Base-by-base conservation (phyloP, 495 filamentous ascomycete species). In the Talaromyces ruber region DNA sequence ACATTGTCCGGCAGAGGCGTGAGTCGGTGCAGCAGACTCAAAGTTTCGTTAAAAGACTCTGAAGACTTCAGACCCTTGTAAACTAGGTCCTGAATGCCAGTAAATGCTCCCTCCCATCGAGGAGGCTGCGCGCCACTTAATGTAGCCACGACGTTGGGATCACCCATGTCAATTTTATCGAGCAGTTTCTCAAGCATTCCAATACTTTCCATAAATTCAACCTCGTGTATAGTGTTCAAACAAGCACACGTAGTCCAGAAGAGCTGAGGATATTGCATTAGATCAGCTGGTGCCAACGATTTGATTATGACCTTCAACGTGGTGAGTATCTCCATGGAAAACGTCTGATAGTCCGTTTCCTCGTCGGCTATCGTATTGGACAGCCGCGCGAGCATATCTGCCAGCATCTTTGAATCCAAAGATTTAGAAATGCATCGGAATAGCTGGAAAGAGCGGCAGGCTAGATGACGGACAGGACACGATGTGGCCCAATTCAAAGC, bases 231-330 rank as follows among this genome's bases (percentile, higher is more conserved):
- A 1, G 94, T 97, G 69, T 97, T 91, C 43, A 98, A 77, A 69
- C 94, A 98, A 28, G 94, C 93, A 68, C 92, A 96, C 2, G 90
- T 95, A 1, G 93, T 93, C 94, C 94, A 99, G 75, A 98, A 99
- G 1, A 98, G 76, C 66, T 97, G 92, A 6, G 94, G 93, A 64
- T 93, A 97, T 37, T 88, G 85, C 47, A 96, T 64, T 14, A 99
- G 80, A 72, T 94, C 89, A 22, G 85, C 78, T 3, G 87, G 81
- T n/a, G 90, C 85, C 22, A 97, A 77, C 26, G 91, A 91, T 61
- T 84, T 82, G 62, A 98, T 94, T 60, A 97, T 88, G 0, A 92
- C 90, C 62, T 93, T 91, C 51, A 99, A 72, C 0, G 94, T 98
- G 1, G 92, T 96, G 26, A 99, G 77, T 67, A 98, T 97, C 68